Percentiles rank a stretch among this genome's conserved stretches.
Conservation (phyloP, 345 rosid genomes). For the Physaria fendleri region DNA sequence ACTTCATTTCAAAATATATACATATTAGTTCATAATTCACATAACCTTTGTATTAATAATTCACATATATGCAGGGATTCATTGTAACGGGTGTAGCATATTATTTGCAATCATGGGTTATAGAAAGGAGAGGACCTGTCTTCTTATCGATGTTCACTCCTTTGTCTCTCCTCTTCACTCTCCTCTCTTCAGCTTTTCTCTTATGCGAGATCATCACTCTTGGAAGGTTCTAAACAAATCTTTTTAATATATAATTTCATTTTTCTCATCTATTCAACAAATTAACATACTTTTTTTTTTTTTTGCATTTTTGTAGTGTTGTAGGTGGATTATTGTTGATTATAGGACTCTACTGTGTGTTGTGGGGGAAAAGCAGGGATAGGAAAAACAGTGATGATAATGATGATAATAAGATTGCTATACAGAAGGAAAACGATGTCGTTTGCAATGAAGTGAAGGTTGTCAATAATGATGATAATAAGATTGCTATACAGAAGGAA, state of each 20-base stretch:
- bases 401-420: slow-evolving; percentile 18
- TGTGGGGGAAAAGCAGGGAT: slow-evolving; percentile 85
- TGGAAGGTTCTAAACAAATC: slow-evolving; percentile 53
- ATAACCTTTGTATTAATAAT: background rate
- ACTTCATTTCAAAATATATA: background rate
- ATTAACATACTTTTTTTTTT: too few relatives aligned
- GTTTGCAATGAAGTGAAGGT: slow-evolving; percentile 38
- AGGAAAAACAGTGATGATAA: slow-evolving; percentile 11
- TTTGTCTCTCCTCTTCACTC: slow-evolving; percentile 56
- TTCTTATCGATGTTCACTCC: slow-evolving; percentile 91
- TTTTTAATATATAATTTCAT: background rate
- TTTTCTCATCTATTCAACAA: background rate
- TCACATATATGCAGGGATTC: slow-evolving; percentile 51
- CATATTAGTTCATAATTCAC: background rate
- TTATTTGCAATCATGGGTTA: slow-evolving; percentile 86
- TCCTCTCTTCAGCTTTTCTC: slow-evolving; percentile 51
- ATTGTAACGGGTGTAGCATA: slow-evolving; percentile 80
- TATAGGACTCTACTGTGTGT: slow-evolving; percentile 68
- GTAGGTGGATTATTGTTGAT: slow-evolving; percentile 66
- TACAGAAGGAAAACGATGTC: slow-evolving; percentile 26
- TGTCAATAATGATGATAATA: slow-evolving; percentile 14
- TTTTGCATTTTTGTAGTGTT: slow-evolving; percentile 35
- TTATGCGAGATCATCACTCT: slow-evolving; percentile 53
- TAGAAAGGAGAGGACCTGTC: slow-evolving; percentile 90
- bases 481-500: slow-evolving; percentile 22